These are phyloP conservation scores for Conticribra weissflogii DNA, from an alignment of 108 stramenopile genomes.

Conservation along the genomic window DNA sequence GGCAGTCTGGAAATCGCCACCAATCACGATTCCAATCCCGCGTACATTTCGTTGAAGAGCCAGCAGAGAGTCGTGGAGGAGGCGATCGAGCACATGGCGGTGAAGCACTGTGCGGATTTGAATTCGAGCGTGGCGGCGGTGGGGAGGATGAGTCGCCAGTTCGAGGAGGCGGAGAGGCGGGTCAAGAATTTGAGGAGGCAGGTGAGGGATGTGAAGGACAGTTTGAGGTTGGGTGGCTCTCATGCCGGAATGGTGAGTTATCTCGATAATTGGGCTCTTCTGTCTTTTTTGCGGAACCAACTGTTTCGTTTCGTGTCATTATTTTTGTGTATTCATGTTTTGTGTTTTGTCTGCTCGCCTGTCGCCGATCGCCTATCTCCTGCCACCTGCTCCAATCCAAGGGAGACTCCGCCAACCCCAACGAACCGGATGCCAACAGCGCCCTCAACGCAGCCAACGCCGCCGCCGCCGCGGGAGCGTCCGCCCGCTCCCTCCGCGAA, in stretches of 20 bases:
- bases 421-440: conserved; percentile 29
- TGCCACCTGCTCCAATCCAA: background rate
- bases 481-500: conserved; percentile 79
- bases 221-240: conserved; percentile 47
- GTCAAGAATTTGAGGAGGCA: conserved; percentile 75
- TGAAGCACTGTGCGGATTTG: conserved; percentile 80
- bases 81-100: conserved; percentile 85
- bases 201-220: conserved; percentile 81
- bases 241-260: conserved; percentile 7
- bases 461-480: conserved; percentile 39
- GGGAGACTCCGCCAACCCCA: conserved; percentile 40
- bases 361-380: background rate
- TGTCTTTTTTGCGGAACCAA: background rate
- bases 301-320: too few relatives aligned
- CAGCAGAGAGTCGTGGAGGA: conserved; percentile 77
- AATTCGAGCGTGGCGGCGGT: conserved; percentile 83
- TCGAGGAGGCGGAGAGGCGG: conserved; percentile 70
- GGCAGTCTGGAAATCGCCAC: conserved; percentile 4
- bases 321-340: too few relatives aligned
- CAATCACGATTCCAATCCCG: conserved; percentile 35
- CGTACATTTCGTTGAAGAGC: conserved; percentile 54
- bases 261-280: background rate
- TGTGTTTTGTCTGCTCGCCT: too few relatives aligned
- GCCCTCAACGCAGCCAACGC: conserved; percentile 16
- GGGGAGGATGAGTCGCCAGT: conserved; percentile 79